phyloP scores from a whole-genome alignment of 345 rosid genomes.

The Hypericum perforatum region DNA sequence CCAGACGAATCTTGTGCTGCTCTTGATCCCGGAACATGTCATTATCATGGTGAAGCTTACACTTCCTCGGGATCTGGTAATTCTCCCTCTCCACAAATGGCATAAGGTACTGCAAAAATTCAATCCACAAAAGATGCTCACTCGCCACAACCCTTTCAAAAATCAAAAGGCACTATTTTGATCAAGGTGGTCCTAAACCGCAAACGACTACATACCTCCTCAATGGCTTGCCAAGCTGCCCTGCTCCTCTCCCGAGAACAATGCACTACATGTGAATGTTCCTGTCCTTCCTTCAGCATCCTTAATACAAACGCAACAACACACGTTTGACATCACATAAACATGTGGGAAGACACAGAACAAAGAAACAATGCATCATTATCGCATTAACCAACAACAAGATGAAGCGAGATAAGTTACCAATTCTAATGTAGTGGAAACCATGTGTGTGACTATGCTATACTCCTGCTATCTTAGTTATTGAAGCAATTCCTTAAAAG shows the following conservation, averaged over 20 bases:
- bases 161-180: neutral
- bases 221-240: constrained; percentile 70
- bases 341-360: no score
- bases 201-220: constrained; percentile 40
- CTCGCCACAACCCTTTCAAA: constrained; percentile 1
- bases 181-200: no score
- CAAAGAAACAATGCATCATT: no score
- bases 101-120: constrained; percentile 65
- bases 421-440: no score
- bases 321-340: no score
- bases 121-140: neutral
- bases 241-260: constrained; percentile 89
- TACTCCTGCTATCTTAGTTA: no score
- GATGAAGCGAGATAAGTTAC: no score
- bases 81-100: constrained; percentile 72
- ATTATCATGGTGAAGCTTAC: constrained; percentile 76
- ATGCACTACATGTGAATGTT: constrained; percentile 40
- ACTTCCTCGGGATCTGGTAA: constrained; percentile 43
- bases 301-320: neutral
- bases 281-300: neutral
- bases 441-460: no score
- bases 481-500: no score
- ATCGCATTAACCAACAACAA: no score
- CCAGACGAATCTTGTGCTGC: constrained; percentile 68
- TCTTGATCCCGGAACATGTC: constrained; percentile 89